Evolutionary conservation across 2,329 filamentous ascomycete genomes (phyloP), one percentile per base, ranked within the genome.

Genomic region (Cladophialophora psammophila): DNA sequence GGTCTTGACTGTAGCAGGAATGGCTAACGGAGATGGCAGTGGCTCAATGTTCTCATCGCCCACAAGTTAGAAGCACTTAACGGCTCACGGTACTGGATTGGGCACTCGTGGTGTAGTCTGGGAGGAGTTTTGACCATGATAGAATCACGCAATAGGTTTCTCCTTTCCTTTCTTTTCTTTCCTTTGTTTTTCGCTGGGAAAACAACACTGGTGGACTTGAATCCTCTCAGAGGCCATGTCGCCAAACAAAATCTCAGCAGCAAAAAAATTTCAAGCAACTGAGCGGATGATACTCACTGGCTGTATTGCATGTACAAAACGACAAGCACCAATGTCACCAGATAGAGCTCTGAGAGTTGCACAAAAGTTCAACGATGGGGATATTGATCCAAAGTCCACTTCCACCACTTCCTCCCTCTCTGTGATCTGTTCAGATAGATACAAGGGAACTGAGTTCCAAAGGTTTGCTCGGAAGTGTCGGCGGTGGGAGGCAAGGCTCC

Each of bases 71-170:
- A 48, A 48, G 18, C 5, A 20, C 40, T 48, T 26, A 10, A 13
- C 10, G 26, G 38, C 20, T 20, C 10, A 18, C 5, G 7, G 12
- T 13, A 10, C 32, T 31, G 56, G 38, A 34, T 45, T 18, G 42
- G 18, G 58, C 69, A 68, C 64, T 66, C 69, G 69, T 69, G 69
- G 69, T 69, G 69, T 68, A 69, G 67, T 71, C 69, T 57, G 67
- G 69, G 69, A 68, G 64, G 67, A 67, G 69, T 67, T 67, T 65
- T 63, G 35, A 52, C 48, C 67, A 62, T 67, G 61, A 59, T 52
- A 45, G 59, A 63, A 65, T 56, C 60, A 63, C 36, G 35, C 50
- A 48, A 60, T 18, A 15, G 18, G 9, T 32, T 36, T 59, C 36
- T 26, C 35, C 26, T 45, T 42, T 38, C 34, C 26, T 40, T 52